Evolutionary conservation across 2,329 filamentous ascomycete genomes (phyloP).

Genomic region (Uncinocarpus reesii): DNA sequence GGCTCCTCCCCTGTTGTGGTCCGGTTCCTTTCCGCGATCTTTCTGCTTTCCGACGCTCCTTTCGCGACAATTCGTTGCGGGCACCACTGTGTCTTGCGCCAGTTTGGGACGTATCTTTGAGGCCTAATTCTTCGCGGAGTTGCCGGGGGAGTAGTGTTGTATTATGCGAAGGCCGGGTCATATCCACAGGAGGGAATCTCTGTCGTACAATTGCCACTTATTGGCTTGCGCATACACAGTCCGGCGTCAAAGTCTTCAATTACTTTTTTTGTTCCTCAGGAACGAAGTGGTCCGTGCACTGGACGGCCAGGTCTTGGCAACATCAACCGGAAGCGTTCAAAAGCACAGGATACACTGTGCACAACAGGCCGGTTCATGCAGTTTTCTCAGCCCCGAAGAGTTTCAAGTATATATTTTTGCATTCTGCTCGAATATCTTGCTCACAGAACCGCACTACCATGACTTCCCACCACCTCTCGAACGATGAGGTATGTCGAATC

Average conservation of each 20-base stretch:
- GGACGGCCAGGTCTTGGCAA: too few species aligned
- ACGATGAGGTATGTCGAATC: conserved; percentile 32
- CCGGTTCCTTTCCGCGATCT: conserved; percentile 50
- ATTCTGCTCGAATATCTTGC: background rate
- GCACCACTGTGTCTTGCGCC: conserved; percentile 23
- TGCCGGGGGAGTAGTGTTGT: conserved; percentile 35
- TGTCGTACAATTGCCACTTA: background rate
- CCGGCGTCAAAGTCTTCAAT: too few species aligned
- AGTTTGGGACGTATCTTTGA: conserved; percentile 26
- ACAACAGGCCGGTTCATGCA: too few species aligned
- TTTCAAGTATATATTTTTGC: background rate
- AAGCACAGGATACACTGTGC: background rate
- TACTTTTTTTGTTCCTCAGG: too few species aligned
- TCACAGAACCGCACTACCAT: conserved; percentile 10
- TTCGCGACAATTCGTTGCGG: conserved; percentile 35
- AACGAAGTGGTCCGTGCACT: too few species aligned
- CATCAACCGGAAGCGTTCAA: too few species aligned
- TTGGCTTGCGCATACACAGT: too few species aligned
- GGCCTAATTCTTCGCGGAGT: conserved; percentile 33
- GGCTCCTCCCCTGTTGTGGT: conserved; percentile 18
- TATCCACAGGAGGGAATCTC: conserved; percentile 11
- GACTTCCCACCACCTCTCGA: conserved; percentile 24
- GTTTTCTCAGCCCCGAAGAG: background rate
- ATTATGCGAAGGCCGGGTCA: conserved; percentile 31
- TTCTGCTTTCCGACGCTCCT: conserved; percentile 58